Base-by-base conservation (phyloP, 2,329 filamentous ascomycete genomes). In the Aspergillus latus region DNA sequence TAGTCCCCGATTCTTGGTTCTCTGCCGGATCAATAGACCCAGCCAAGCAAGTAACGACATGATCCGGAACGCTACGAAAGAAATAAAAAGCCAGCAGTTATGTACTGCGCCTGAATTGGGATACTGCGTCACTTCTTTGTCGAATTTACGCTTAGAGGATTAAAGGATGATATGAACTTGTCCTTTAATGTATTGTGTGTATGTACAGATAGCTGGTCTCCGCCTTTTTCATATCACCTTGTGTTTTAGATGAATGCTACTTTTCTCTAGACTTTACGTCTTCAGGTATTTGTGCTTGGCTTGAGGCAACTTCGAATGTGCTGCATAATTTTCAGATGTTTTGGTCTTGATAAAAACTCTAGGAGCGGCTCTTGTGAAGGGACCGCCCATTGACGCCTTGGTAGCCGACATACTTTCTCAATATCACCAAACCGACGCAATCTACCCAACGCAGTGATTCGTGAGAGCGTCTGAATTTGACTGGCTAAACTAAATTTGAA, bases 201-300 rank as follows among this genome's bases (percentile, higher is more conserved):
- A 71, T 74, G 72, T 74, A 74, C 72, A 74, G 71, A 73, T 74
- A 74, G 69, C 70, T 73, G 68, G 70, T 71, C 62, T 67, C 68
- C 64, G 65, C 66, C 65, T 69, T 71, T 66, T 65, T 59, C 65
- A 65, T 63, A 61, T 61, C 63, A 59, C 61, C 56, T 60, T 61
- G 59, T 68, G 61, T 65, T 64, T 66, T 64, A 69, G 65, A 72
- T 65, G 65, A 71, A 72, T 71, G 58, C 65, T 64, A 66, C 63
- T 58, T 56, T 49, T 63, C 63, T 68, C 63, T 65, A 66, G 65
- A 69, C 49, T 57, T 58, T n/a, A 39, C n/a, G 13, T 39, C 5
- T 39, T n/a, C 5, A 3, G 5, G 10, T 6, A n/a, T 10, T 39
- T 39, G 13, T 36, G 4, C n/a, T 39, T n/a, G 6, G n/a, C 36